phyloP scores from a whole-genome alignment of 2,329 filamentous ascomycete genomes.

The Botryotinia calthae region DNA sequence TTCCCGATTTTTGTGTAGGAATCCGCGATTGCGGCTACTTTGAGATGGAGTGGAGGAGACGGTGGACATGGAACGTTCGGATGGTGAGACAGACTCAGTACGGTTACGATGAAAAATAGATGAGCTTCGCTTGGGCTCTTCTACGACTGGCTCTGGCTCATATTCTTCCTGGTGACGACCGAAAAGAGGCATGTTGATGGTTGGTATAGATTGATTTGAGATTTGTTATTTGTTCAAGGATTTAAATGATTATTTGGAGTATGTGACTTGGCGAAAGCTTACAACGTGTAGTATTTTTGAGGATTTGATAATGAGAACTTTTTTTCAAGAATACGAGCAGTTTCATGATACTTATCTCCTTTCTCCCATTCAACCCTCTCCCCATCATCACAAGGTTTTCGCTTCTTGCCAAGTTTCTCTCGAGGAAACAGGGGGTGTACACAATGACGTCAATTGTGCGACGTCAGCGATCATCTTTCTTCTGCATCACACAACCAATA shows the following conservation, averaged over 20 bases:
- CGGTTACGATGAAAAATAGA: conserved; percentile 20
- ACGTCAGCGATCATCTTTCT: background rate
- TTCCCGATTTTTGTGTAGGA: conserved; percentile 14
- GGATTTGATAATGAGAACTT: background rate
- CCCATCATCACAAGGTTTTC: background rate
- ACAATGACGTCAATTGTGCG: conserved; percentile 6
- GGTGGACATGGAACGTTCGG: conserved; percentile 14
- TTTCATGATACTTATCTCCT: conserved; percentile 5
- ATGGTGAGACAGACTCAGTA: conserved; percentile 1
- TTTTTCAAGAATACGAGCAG: background rate
- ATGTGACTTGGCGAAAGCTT: background rate
- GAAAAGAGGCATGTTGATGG: conserved; percentile 18
- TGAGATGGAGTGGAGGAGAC: conserved; percentile 7
- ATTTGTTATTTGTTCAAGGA: background rate
- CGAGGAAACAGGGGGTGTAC: background rate
- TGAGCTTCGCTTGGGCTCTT: conserved; percentile 15
- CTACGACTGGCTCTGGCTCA: conserved; percentile 8
- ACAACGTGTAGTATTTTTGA: background rate
- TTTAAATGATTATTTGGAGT: background rate
- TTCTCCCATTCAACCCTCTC: background rate
- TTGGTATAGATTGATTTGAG: background rate
- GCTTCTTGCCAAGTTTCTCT: conserved; percentile 12
- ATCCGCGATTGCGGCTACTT: background rate
- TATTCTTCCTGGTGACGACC: conserved; percentile 10
- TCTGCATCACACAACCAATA: background rate